Conservation (phyloP, 192 early-diverging fungal genomes). For the Podila clonocystis region DNA sequence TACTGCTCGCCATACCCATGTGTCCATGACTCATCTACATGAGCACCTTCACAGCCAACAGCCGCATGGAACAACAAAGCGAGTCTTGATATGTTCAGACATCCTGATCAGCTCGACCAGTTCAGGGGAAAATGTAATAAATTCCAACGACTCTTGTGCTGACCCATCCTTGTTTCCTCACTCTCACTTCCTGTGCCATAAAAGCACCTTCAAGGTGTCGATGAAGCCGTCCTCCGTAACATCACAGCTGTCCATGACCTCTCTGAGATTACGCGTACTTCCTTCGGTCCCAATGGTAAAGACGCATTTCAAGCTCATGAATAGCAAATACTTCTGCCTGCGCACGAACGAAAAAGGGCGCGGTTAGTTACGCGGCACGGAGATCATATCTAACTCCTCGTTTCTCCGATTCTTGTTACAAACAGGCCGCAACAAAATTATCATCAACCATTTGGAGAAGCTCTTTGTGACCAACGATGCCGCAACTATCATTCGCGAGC, state of each 20-base stretch:
- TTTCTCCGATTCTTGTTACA: not conserved
- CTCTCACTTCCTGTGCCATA: not conserved
- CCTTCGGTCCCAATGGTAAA: slow-evolving; percentile 94
- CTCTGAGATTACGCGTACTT: slow-evolving; percentile 92
- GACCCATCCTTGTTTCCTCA: not conserved
- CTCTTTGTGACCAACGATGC: slow-evolving; percentile 99
- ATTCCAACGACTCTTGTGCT: too few species aligned
- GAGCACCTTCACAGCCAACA: not conserved
- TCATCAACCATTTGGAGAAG: slow-evolving; percentile 98
- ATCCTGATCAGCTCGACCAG: slow-evolving; percentile 4
- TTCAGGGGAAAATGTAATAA: not conserved
- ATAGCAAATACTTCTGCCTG: too few species aligned
- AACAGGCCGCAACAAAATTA: slow-evolving; percentile 97
- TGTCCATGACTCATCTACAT: not conserved
- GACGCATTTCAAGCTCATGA: slow-evolving; percentile 1
- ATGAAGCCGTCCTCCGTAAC: slow-evolving; percentile 95
- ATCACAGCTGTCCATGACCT: slow-evolving; percentile 96
- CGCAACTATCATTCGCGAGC: slow-evolving; percentile 97
- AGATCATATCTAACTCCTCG: not conserved
- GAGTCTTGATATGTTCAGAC: not conserved
- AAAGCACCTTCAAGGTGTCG: slow-evolving; percentile 93
- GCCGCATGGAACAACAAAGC: too few species aligned
- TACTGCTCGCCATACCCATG: not conserved
- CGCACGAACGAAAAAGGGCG: too few species aligned
- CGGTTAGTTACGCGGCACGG: too few species aligned